Percentiles rank a stretch among this genome's conserved stretches.
Conservation (phyloP, 805 yeast species). For the Candida golubevii region DNA sequence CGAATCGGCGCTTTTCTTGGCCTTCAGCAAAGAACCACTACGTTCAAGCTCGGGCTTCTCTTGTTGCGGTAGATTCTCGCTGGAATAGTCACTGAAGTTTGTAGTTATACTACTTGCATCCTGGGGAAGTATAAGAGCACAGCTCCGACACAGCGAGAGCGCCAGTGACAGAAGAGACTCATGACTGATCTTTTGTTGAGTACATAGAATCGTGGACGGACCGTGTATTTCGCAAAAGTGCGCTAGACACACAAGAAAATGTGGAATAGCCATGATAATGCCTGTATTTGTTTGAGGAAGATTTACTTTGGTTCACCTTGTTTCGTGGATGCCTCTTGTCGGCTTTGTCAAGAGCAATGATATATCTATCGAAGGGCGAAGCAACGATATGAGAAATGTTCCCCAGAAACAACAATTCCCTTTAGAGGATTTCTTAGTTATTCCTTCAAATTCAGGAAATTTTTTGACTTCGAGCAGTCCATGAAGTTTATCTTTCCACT, state of each 20-base stretch:
- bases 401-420: too few relatives aligned
- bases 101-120: constrained; percentile 6
- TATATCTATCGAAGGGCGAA: too few relatives aligned
- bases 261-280: constrained; percentile 4
- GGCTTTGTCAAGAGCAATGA: too few relatives aligned
- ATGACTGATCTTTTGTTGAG: constrained; percentile 39
- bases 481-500: too few relatives aligned
- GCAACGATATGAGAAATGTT: too few relatives aligned
- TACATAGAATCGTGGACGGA: constrained; percentile 61
- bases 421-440: too few relatives aligned
- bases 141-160: constrained; percentile 55
- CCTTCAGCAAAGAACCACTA: neutral
- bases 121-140: constrained; percentile 51
- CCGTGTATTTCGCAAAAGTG: constrained; percentile 82
- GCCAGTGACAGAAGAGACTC: constrained; percentile 27
- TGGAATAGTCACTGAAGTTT: neutral
- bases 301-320: too few relatives aligned
- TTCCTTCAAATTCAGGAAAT: too few relatives aligned
- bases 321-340: too few relatives aligned
- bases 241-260: constrained; percentile 52
- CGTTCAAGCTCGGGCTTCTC: neutral
- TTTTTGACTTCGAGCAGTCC: too few relatives aligned
- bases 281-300: too few relatives aligned
- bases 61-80: too few relatives aligned
- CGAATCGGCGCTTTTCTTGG: neutral